Conservation (phyloP, 2,329 filamentous ascomycete genomes). For the Pseudopyricularia javanii region DNA sequence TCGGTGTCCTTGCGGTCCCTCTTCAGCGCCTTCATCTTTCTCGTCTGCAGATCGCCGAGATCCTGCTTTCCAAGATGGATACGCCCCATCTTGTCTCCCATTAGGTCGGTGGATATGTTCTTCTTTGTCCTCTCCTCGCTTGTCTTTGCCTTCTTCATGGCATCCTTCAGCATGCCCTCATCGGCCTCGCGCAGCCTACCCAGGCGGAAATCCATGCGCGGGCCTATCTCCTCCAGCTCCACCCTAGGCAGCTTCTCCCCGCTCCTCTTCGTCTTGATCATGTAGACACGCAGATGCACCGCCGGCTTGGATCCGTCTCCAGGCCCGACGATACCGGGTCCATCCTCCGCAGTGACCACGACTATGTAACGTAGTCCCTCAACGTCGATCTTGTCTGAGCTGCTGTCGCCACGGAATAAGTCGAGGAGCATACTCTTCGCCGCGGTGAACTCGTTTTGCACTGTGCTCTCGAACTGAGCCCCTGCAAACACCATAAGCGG, state of each 20-base stretch:
- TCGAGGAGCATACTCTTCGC: conserved; percentile 82
- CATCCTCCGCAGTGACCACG: conserved; percentile 65
- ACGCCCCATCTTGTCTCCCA: conserved; percentile 93
- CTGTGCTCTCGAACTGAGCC: conserved; percentile 73
- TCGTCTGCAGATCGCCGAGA: conserved; percentile 73
- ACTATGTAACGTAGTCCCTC: conserved; percentile 90
- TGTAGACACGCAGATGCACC: conserved; percentile 66
- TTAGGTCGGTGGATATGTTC: conserved; percentile 81
- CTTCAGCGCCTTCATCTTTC: conserved; percentile 99
- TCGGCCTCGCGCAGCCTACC: conserved; percentile 74
- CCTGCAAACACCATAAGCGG: conserved; percentile 89
- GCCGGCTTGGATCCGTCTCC: conserved; percentile 37
- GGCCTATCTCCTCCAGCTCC: conserved; percentile 91
- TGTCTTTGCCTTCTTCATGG: conserved; percentile 73
- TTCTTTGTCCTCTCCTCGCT: conserved; percentile 77
- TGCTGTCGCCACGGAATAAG: conserved; percentile 73
- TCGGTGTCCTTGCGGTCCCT: conserved; percentile 50
- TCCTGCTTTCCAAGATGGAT: conserved; percentile 89
- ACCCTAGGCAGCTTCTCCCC: conserved; percentile 81
- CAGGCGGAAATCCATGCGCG: conserved; percentile 81
- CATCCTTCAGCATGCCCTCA: conserved; percentile 70
- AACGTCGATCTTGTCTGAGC: conserved; percentile 75
- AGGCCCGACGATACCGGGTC: conserved; percentile 9
- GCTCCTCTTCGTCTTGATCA: conserved; percentile 74
- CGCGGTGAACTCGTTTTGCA: conserved; percentile 67